These are phyloP conservation scores for Posidonia oceanica DNA, from an alignment of 116 monocot genomes.

Conservation along the genomic window DNA sequence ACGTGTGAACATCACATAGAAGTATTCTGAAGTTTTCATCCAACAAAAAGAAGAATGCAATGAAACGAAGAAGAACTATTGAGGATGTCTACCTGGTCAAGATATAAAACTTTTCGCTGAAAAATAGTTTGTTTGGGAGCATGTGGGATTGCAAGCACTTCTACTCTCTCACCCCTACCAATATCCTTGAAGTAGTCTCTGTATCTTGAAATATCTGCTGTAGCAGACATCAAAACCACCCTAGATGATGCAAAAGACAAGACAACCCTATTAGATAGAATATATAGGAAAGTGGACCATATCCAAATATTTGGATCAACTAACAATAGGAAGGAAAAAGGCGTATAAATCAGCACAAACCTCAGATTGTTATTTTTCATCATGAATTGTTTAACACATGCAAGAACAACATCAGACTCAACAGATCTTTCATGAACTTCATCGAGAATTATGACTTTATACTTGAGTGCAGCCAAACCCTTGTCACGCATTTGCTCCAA, in stretches of 20 bases:
- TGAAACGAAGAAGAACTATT: neutral
- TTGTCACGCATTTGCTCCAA: constrained; percentile 85
- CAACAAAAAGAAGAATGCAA: no score
- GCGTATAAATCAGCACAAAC: constrained; percentile 13
- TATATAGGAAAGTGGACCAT: neutral
- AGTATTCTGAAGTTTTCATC: no score
- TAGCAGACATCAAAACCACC: constrained; percentile 88
- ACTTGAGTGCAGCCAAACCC: constrained; percentile 60
- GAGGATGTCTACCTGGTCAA: constrained; percentile 44
- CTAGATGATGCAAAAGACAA: constrained; percentile 11
- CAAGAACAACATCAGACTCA: constrained; percentile 90
- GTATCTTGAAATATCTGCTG: constrained; percentile 77
- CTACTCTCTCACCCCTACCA: constrained; percentile 72
- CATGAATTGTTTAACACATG: constrained; percentile 74
- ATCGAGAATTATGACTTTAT: constrained; percentile 88
- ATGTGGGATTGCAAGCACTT: constrained; percentile 76
- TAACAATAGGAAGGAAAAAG: neutral
- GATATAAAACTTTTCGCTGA: constrained; percentile 60
- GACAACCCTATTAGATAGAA: neutral
- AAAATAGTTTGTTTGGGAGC: constrained; percentile 29
- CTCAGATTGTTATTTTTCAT: constrained; percentile 58
- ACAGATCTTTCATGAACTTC: constrained; percentile 91
- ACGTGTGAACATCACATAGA: no score
- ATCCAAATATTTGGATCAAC: neutral
- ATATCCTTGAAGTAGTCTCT: constrained; percentile 75